These are phyloP conservation scores for Teratosphaeria destructans DNA, from an alignment of 2,329 filamentous ascomycete genomes.

Conservation along the genomic window DNA sequence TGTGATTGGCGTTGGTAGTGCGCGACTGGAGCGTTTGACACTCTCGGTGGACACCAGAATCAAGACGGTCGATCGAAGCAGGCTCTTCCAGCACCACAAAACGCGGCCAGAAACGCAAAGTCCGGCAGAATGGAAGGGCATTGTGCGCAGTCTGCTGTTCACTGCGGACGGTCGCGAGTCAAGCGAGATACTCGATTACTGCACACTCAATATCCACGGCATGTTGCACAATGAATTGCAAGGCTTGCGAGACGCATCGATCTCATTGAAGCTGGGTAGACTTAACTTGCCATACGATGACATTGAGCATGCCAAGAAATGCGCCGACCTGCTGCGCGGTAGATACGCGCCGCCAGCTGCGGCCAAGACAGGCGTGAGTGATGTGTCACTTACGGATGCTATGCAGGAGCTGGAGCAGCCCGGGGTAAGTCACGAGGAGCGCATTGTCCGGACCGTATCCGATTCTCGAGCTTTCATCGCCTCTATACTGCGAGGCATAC, in stretches of 20 bases:
- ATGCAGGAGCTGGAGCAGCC: conserved; percentile 62
- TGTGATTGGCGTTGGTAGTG: conserved; percentile 68
- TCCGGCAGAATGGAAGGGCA: conserved; percentile 91
- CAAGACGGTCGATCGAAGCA: conserved; percentile 82
- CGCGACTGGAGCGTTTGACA: conserved; percentile 76
- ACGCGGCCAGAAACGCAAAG: conserved; percentile 52
- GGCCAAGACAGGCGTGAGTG: conserved; percentile 26
- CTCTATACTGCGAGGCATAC: conserved; percentile 82
- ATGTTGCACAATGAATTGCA: conserved; percentile 76
- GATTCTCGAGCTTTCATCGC: conserved; percentile 88
- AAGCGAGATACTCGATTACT: conserved; percentile 78
- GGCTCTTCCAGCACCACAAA: conserved; percentile 74
- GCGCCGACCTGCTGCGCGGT: conserved; percentile 41
- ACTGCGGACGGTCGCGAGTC: conserved; percentile 76
- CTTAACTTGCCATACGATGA: conserved; percentile 89
- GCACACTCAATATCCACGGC: conserved; percentile 82
- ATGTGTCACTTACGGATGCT: conserved; percentile 61
- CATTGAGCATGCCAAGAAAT: conserved; percentile 52
- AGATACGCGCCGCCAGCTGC: conserved; percentile 19
- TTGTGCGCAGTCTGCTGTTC: conserved; percentile 75
- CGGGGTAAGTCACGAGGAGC: conserved; percentile 50
- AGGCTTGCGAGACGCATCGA: conserved; percentile 78
- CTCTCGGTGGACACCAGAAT: conserved; percentile 81
- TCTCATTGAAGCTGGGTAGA: conserved; percentile 82
- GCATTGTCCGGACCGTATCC: conserved; percentile 71